Evolutionary conservation across 306 rosid genomes (phyloP).

Genomic region (Vigna trinervia): DNA sequence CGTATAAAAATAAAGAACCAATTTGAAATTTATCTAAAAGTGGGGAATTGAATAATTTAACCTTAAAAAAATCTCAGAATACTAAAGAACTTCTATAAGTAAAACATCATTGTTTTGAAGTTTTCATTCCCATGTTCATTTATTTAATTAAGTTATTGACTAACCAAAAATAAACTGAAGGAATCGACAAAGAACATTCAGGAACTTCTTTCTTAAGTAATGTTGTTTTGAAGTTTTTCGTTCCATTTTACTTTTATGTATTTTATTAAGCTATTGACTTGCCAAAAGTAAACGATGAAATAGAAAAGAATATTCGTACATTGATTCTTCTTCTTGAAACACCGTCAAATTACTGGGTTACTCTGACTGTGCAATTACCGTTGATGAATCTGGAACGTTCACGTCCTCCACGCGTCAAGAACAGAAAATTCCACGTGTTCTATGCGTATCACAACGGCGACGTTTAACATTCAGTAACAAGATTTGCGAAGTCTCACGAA

Average conservation of each 20-base stretch:
- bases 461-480: not conserved
- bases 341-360: too few relatives aligned
- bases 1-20: too few relatives aligned
- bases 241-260: not conserved
- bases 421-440: not conserved
- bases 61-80: too few relatives aligned
- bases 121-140: too few relatives aligned
- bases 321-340: too few relatives aligned
- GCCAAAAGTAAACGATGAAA: not conserved
- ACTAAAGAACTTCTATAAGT: too few relatives aligned
- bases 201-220: not conserved
- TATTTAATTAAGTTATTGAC: too few relatives aligned
- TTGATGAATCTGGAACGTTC: constrained; percentile 21
- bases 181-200: too few relatives aligned
- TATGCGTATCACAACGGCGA: not conserved
- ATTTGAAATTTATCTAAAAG: too few relatives aligned
- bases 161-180: too few relatives aligned
- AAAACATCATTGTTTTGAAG: too few relatives aligned
- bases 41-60: too few relatives aligned
- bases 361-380: not conserved
- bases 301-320: not conserved
- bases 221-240: not conserved
- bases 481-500: constrained; percentile 36
- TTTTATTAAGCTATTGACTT: not conserved
- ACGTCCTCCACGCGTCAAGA: not conserved